Base-by-base conservation (phyloP, 2,329 filamentous ascomycete genomes). In the Passalora sequoiae region DNA sequence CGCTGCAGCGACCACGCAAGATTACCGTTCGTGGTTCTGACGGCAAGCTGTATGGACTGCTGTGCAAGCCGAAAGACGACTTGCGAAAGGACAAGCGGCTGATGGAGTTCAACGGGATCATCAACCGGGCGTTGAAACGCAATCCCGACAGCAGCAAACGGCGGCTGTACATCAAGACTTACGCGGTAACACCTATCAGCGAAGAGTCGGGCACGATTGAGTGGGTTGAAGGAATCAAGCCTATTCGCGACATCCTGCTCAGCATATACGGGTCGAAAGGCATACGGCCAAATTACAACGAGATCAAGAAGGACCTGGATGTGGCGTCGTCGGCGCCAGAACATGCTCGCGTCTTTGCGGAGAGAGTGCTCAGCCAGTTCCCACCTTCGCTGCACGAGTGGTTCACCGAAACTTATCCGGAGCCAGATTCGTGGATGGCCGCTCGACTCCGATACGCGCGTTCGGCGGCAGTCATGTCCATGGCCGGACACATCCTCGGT, bases 21-120 rank as follows among this genome's bases (percentile, higher is more conserved):
- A 79, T 99, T 42, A 92, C 81, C 12, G 86, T 92, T 5, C 79
- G 86, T 42, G 92, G 91, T 0, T 91, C 86, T 0, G 89, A 99
- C 65, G 92, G 94, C 6, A 84, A 84, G 46, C 76, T 77, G 13
- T 98, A 98, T 64, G 86, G 87, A 52, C 78, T 98, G 6, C 76
- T 99, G 43, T 94, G 94, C 71, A 98, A 99, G 61, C 94, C 92
- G 6, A 97, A 97, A 65, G 92, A 98, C 63, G 94, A 99, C 64
- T 77, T 99, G 17, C 84, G 92, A 38, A 98, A 94, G 54, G 94
- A 99, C 59, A 91, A 97, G 65, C 87, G 92, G 39, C 80, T 98
- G 15, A 98, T 98, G 89, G 94, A 98, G 62, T 98, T 98, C 73
- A 98, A 97, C 63, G 82, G 84, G 33, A 92, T 97, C 79, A 97